A percentile compares a stretch with the other conserved stretches of the same genome.
phyloP scores from a whole-genome alignment of 805 yeast genomes.

The Debaryomyces maramus region DNA sequence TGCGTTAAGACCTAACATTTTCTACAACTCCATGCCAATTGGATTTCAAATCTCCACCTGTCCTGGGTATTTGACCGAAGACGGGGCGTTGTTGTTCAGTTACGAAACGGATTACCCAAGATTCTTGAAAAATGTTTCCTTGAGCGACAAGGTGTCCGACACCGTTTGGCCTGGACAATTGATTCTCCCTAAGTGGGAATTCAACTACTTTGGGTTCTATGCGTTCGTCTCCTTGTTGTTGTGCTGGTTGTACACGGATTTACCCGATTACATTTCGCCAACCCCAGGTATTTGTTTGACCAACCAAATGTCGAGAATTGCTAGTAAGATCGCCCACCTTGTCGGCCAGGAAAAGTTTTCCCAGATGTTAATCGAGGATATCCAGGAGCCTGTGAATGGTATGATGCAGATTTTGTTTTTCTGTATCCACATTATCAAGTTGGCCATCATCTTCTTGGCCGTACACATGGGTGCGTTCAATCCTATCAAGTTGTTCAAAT shows the following conservation, averaged over 20 bases:
- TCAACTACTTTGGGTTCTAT: slow-evolving; percentile 44
- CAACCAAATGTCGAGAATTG: slow-evolving; percentile 45
- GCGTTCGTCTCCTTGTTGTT: slow-evolving; percentile 42
- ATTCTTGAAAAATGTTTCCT: slow-evolving; percentile 45
- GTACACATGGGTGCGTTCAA: slow-evolving; percentile 74
- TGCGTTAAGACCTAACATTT: slow-evolving; percentile 76
- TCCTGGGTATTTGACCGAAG: slow-evolving; percentile 82
- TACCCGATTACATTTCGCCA: slow-evolving; percentile 86
- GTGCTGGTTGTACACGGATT: slow-evolving; percentile 87
- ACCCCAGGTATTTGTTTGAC: slow-evolving; percentile 89
- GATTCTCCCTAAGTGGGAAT: slow-evolving; percentile 70
- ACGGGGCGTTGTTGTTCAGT: slow-evolving; percentile 75
- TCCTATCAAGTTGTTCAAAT: slow-evolving; percentile 49
- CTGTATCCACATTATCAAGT: slow-evolving; percentile 66
- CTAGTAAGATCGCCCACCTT: slow-evolving; percentile 20
- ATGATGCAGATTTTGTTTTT: slow-evolving; percentile 69
- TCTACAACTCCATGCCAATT: slow-evolving; percentile 62
- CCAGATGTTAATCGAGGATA: slow-evolving; percentile 49
- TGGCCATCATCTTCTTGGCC: slow-evolving; percentile 51
- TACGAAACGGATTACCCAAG: slow-evolving; percentile 50
- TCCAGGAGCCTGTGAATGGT: slow-evolving; percentile 34
- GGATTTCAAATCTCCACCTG: slow-evolving; percentile 61
- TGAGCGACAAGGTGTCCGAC: slow-evolving; percentile 52
- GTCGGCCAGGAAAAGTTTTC: slow-evolving; percentile 48
- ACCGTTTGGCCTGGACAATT: slow-evolving; percentile 89